Percentiles rank a stretch among this genome's conserved stretches.
These are phyloP conservation scores for Boletus pseudopeckii DNA, from an alignment of 768 basidiomycete genomes.

Conservation along the genomic window DNA sequence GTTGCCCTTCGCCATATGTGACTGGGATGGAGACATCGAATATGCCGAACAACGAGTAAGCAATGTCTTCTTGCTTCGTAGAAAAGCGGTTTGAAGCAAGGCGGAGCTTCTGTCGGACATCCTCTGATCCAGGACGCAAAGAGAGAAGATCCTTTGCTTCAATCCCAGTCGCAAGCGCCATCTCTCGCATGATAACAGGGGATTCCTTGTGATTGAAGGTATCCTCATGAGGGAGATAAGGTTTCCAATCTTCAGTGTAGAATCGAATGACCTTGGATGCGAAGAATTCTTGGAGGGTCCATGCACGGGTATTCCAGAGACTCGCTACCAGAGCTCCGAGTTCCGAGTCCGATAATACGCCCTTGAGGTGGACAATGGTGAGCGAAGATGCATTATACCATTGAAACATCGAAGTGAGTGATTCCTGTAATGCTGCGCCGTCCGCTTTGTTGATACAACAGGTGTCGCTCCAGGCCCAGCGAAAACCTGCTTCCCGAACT, in stretches of 20 bases:
- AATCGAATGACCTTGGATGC: slow-evolving; percentile 24
- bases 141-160: slow-evolving; percentile 5
- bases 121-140: slow-evolving; percentile 13
- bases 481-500: slow-evolving; percentile 14
- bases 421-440: slow-evolving; percentile 15
- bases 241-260: slow-evolving; percentile 21
- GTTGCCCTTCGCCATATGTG: slow-evolving; percentile 24
- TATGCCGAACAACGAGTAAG: slow-evolving; percentile 28
- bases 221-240: slow-evolving; percentile 13
- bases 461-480: slow-evolving; percentile 25
- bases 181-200: slow-evolving; percentile 16
- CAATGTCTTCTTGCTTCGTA: slow-evolving; percentile 23
- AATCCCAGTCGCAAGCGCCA: slow-evolving; percentile 15
- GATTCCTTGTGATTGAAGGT: slow-evolving; percentile 20
- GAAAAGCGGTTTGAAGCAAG: slow-evolving; percentile 21
- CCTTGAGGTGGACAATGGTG: slow-evolving; percentile 22
- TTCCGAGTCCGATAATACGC: slow-evolving; percentile 7
- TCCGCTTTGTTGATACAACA: slow-evolving; percentile 24
- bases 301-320: slow-evolving; percentile 26
- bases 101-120: slow-evolving; percentile 15
- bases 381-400: slow-evolving; percentile 27
- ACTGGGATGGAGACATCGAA: slow-evolving; percentile 19
- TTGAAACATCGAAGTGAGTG: slow-evolving; percentile 26
- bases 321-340: slow-evolving; percentile 9
- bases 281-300: slow-evolving; percentile 24